These are phyloP conservation scores for Tulasnella sp. DNA, from an alignment of 768 basidiomycete genomes.

Conservation along the genomic window DNA sequence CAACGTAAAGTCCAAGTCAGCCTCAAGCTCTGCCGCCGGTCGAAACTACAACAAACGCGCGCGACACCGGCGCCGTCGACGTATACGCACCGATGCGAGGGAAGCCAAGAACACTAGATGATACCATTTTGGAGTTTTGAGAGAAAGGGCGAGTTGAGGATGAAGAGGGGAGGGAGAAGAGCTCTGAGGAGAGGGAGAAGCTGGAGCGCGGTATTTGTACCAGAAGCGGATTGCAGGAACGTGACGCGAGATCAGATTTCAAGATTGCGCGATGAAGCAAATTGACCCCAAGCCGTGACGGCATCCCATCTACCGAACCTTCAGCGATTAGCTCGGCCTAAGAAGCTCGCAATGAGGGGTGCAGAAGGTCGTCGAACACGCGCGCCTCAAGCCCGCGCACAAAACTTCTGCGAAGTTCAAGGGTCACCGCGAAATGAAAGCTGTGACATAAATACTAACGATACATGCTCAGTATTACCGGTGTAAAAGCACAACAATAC, in stretches of 20 bases:
- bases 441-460: not conserved
- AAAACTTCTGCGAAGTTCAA: not conserved
- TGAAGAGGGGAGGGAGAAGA: slow-evolving; percentile 1
- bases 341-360: not conserved
- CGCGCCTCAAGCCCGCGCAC: not conserved
- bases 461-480: not conserved
- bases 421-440: not conserved
- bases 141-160: not conserved
- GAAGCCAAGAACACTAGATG: slow-evolving; percentile 81
- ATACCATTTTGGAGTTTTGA: slow-evolving; percentile 47
- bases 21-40: not conserved
- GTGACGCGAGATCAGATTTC: not conserved
- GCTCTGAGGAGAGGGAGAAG: not conserved
- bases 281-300: not conserved
- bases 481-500: not conserved
- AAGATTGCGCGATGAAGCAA: not conserved
- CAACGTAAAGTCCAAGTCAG: not conserved
- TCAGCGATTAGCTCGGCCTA: not conserved
- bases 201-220: not conserved
- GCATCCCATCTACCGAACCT: not conserved
- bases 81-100: slow-evolving; percentile 79
- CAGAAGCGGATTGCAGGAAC: not conserved
- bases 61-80: not conserved
- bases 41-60: not conserved
- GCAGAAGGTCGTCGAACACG: not conserved